Conservation (phyloP, 441 rosid genomes). For the Adansonia rubrostipa region DNA sequence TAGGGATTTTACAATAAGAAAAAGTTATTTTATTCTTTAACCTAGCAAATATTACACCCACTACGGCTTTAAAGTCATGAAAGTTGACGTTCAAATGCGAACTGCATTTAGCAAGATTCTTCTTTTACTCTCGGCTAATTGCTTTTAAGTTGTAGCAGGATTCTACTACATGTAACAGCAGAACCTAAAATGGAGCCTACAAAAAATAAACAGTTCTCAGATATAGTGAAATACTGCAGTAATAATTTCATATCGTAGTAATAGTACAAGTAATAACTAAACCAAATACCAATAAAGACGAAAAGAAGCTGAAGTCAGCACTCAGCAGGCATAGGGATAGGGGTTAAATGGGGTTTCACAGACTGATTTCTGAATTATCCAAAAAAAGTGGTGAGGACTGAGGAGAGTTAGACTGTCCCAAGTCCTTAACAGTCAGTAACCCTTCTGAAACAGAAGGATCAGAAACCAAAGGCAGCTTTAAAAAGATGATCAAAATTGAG, state of each 20-base stretch:
- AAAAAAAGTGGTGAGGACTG: neutral
- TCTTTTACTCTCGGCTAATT: neutral
- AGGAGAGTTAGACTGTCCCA: slow-evolving; percentile 16
- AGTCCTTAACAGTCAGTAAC: slow-evolving; percentile 32
- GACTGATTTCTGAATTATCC: slow-evolving; percentile 3
- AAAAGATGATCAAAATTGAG: slow-evolving; percentile 24
- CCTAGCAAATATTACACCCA: neutral
- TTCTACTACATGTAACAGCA: neutral
- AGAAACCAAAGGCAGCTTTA: slow-evolving; percentile 27
- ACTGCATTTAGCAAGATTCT: neutral
- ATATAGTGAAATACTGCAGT: neutral
- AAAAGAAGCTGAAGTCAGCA: slow-evolving; percentile 43
- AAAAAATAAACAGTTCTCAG: neutral
- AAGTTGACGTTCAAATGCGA: neutral
- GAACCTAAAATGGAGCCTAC: slow-evolving; percentile 17
- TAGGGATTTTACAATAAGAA: no score
- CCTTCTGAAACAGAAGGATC: slow-evolving; percentile 25
- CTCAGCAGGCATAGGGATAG: slow-evolving; percentile 27
- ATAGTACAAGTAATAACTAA: neutral
- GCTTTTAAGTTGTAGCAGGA: neutral
- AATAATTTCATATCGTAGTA: neutral
- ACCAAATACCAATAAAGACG: slow-evolving; percentile 5
- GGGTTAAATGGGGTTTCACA: slow-evolving; percentile 1
- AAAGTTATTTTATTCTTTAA: no score
- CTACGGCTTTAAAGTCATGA: neutral